Conservation (phyloP, 352 stramenopile genomes). For the Globisporangium radiosum region DNA sequence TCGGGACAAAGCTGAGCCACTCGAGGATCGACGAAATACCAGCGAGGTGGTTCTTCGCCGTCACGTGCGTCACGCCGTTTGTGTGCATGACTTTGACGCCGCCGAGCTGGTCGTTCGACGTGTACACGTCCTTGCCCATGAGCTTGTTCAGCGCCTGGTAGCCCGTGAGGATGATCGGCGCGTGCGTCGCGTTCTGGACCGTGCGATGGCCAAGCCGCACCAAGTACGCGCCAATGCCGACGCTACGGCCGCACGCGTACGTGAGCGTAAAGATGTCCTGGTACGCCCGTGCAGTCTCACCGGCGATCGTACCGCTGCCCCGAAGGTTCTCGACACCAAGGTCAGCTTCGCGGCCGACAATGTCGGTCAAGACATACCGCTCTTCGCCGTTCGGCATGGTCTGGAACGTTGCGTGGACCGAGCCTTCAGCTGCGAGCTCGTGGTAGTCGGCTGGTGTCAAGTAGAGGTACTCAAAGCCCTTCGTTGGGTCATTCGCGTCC, state of each 20-base stretch:
- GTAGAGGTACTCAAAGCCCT: slow-evolving; percentile 99
- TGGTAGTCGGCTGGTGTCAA: slow-evolving; percentile 94
- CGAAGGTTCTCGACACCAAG: slow-evolving; percentile 99
- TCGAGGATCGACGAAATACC: slow-evolving; percentile 94
- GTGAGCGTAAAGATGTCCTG: slow-evolving; percentile 99
- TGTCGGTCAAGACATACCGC: slow-evolving; percentile 94
- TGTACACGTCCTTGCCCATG: slow-evolving; percentile 99
- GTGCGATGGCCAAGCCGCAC: slow-evolving; percentile 98
- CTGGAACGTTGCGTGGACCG: slow-evolving; percentile 83
- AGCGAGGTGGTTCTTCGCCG: slow-evolving; percentile 95
- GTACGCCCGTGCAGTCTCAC: slow-evolving; percentile 98
- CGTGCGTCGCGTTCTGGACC: slow-evolving; percentile 96
- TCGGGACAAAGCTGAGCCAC: slow-evolving; percentile 98
- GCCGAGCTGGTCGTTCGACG: slow-evolving; percentile 99
- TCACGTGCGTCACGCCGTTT: slow-evolving; percentile 98
- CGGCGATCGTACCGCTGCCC: slow-evolving; percentile 98
- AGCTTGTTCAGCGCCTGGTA: slow-evolving; percentile 99
- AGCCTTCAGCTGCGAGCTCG: slow-evolving; percentile 80
- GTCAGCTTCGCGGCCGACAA: slow-evolving; percentile 97
- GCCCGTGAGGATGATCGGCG: slow-evolving; percentile 99
- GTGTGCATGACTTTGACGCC: slow-evolving; percentile 99
- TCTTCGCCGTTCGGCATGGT: slow-evolving; percentile 67
- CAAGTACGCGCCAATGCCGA: slow-evolving; percentile 99
- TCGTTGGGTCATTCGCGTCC: slow-evolving; percentile 92
- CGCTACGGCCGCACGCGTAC: slow-evolving; percentile 97